These are phyloP conservation scores for Kwoniella dejecticola DNA, from an alignment of 768 basidiomycete species.

Conservation along the genomic window DNA sequence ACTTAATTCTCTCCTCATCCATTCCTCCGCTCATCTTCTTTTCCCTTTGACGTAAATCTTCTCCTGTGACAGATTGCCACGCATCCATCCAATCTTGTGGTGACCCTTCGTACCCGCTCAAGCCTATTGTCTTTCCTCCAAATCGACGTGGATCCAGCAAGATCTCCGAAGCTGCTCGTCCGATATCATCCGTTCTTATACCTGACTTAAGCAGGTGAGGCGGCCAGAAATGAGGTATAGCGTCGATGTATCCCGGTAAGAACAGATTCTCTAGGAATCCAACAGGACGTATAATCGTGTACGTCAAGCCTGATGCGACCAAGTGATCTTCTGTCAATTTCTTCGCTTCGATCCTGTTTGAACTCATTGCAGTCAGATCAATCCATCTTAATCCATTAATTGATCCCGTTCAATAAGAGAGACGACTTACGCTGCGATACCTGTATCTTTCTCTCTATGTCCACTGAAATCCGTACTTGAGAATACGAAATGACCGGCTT, in stretches of 20 bases:
- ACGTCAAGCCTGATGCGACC: not conserved
- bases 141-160: not conserved
- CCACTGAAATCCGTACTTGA: constrained; percentile 1
- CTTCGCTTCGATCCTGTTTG: constrained; percentile 5
- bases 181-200: not conserved
- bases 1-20: not conserved
- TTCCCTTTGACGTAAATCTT: not conserved
- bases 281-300: not conserved
- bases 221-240: constrained; percentile 1
- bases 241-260: not conserved
- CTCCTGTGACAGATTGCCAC: constrained; percentile 1
- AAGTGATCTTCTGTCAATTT: constrained; percentile 1
- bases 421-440: not conserved
- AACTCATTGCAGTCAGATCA: not conserved
- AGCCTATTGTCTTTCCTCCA: not conserved
- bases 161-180: not conserved
- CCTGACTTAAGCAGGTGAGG: not conserved
- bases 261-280: not conserved
- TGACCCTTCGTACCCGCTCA: not conserved
- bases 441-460: not conserved
- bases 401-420: not conserved
- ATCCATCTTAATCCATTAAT: no score
- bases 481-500: constrained; percentile 7
- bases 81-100: not conserved
- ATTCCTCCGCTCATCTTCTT: not conserved